A percentile compares a stretch with the other conserved stretches of the same genome.
phyloP scores from a whole-genome alignment of 2,329 filamentous ascomycete species.

The Lachnum nothofagi region DNA sequence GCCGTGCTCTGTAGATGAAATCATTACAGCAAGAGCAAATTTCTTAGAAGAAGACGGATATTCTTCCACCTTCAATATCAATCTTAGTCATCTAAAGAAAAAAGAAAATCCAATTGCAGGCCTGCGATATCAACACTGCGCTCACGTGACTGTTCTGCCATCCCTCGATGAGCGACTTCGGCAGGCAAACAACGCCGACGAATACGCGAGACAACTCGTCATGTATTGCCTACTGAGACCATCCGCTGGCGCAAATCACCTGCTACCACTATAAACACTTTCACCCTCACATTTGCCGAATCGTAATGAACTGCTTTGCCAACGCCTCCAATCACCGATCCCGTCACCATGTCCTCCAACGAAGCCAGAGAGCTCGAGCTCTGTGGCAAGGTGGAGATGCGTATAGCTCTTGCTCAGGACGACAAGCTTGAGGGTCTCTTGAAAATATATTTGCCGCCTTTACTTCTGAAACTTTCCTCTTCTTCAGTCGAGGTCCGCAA shows the following conservation, averaged over 20 bases:
- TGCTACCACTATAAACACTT: conserved; percentile 1
- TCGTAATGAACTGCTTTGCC: conserved; percentile 7
- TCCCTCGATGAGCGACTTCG: neutral
- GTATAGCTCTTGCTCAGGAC: conserved; percentile 69
- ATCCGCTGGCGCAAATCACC: neutral
- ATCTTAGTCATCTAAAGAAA: too few species aligned
- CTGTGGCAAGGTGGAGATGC: conserved; percentile 77
- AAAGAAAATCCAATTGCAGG: too few species aligned
- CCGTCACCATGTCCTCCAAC: conserved; percentile 19
- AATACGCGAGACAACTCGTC: neutral
- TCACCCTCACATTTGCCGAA: neutral
- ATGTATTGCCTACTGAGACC: neutral
- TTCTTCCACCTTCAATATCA: too few species aligned
- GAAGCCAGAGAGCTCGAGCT: conserved; percentile 62
- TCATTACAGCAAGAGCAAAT: too few species aligned
- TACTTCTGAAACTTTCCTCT: conserved; percentile 73
- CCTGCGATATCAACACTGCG: too few species aligned
- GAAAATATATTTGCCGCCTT: conserved; percentile 70
- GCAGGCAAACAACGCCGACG: conserved; percentile 1
- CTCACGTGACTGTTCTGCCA: neutral
- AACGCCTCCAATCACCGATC: conserved; percentile 4
- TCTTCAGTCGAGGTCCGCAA: conserved; percentile 68
- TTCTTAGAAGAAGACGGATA: too few species aligned
- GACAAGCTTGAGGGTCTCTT: conserved; percentile 74
- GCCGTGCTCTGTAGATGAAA: too few species aligned